A percentile compares a stretch with the other conserved stretches of the same genome.
Conservation (phyloP, 208 protist genomes). For the Trypanosoma mega region DNA sequence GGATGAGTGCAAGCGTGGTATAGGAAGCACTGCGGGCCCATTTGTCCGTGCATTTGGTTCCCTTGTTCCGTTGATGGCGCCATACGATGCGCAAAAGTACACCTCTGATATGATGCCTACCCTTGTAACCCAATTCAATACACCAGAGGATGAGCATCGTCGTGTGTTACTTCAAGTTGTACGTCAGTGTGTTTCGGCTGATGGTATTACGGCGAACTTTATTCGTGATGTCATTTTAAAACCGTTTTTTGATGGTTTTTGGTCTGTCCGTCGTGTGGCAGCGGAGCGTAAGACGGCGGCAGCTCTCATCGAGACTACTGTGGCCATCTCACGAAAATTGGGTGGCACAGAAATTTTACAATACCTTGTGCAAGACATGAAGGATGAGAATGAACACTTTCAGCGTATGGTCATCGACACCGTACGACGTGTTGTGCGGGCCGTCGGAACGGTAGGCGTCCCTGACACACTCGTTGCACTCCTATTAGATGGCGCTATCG, state of each 20-base stretch:
- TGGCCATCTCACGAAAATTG: constrained; percentile 95
- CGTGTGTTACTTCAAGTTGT: constrained; percentile 98
- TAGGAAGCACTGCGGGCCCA: constrained; percentile 95
- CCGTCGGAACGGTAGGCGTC: constrained; percentile 88
- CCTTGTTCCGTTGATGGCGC: constrained; percentile 99
- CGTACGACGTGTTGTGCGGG: constrained; percentile 83
- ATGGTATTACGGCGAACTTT: constrained; percentile 95
- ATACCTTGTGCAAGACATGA: constrained; percentile 96
- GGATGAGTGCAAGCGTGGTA: constrained; percentile 91
- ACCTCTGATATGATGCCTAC: constrained; percentile 96
- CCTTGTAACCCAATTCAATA: constrained; percentile 93
- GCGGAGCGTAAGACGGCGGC: constrained; percentile 93
- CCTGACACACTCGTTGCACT: constrained; percentile 90
- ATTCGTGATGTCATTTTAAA: constrained; percentile 91
- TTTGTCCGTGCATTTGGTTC: constrained; percentile 99
- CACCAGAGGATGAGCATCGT: constrained; percentile 98
- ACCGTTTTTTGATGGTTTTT: constrained; percentile 94
- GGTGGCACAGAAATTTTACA: constrained; percentile 93
- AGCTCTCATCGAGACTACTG: constrained; percentile 95
- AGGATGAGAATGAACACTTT: constrained; percentile 98
- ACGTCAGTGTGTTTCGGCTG: constrained; percentile 97
- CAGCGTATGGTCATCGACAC: constrained; percentile 95
- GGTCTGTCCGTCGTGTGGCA: constrained; percentile 95
- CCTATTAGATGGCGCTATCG: constrained; percentile 97
- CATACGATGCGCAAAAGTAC: constrained; percentile 95